Conservation (phyloP, 139 green algal genomes). For the Bryopsis sp. region DNA sequence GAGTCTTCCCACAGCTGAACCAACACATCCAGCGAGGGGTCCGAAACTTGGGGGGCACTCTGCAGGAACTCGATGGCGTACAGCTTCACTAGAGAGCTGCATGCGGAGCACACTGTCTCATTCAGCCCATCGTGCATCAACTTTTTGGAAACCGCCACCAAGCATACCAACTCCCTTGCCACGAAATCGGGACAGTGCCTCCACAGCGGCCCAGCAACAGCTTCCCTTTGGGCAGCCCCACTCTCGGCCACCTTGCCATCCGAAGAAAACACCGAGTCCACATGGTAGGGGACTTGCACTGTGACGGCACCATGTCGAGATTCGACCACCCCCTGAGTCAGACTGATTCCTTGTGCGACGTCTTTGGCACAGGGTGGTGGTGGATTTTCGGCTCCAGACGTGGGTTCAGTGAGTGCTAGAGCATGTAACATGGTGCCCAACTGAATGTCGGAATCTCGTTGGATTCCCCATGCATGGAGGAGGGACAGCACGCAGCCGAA, state of each 20-base stretch:
- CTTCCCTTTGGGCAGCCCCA: no score
- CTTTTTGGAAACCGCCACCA: constrained; percentile 16
- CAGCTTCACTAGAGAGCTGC: constrained; percentile 3
- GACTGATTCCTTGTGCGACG: constrained; percentile 2
- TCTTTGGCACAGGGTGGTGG: neutral
- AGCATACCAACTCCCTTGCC: neutral
- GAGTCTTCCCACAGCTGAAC: constrained; percentile 10
- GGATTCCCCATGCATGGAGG: no score
- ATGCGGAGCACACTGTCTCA: constrained; percentile 7
- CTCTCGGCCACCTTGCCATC: no score
- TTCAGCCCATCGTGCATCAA: constrained; percentile 17
- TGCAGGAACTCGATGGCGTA: constrained; percentile 20
- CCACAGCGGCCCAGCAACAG: neutral
- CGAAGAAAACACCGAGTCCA: no score
- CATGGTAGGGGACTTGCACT: neutral
- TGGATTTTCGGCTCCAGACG: constrained; percentile 61
- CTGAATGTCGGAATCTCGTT: no score
- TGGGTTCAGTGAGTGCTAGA: no score
- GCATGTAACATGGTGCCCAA: no score
- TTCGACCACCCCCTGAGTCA: constrained; percentile 9
- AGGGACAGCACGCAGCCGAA: no score
- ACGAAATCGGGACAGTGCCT: constrained; percentile 4
- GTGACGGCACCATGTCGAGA: neutral
- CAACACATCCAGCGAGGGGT: neutral
- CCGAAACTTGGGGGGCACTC: neutral